These are phyloP conservation scores for Posidonia oceanica DNA, from an alignment of 116 monocot species.

Conservation along the genomic window DNA sequence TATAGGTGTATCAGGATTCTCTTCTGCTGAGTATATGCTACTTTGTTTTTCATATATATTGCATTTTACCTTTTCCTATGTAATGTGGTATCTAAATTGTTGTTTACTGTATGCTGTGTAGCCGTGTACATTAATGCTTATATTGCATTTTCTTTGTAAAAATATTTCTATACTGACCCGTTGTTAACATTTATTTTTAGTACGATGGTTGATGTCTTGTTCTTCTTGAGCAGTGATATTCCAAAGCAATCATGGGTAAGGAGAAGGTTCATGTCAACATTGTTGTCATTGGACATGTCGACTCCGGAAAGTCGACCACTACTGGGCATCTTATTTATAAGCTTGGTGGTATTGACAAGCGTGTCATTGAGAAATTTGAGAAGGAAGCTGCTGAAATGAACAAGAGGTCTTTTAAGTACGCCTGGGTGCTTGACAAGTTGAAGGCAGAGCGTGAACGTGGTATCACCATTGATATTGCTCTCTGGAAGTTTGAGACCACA, in stretches of 20 bases:
- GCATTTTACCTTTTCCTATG: no score
- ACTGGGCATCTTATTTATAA: conserved; percentile 34
- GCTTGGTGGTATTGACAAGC: conserved; percentile 40
- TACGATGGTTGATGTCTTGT: no score
- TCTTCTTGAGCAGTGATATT: neutral
- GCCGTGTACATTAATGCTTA: neutral
- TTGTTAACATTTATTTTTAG: no score
- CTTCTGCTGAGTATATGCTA: neutral
- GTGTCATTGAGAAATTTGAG: conserved; percentile 34
- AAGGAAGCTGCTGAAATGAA: conserved; percentile 43
- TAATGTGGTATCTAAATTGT: neutral
- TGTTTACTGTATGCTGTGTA: no score
- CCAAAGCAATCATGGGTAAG: conserved; percentile 15
- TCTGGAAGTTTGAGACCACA: conserved; percentile 38
- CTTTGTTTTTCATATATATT: neutral
- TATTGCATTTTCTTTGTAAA: no score
- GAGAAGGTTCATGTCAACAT: conserved; percentile 36
- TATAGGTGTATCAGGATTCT: no score
- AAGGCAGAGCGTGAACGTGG: conserved; percentile 38
- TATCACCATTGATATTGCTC: conserved; percentile 33
- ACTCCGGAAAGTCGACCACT: conserved; percentile 34
- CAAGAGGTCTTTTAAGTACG: conserved; percentile 38
- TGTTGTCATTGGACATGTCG: conserved; percentile 35
- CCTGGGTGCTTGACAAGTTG: conserved; percentile 36
- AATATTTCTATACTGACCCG: no score